These are phyloP conservation scores for Alternaria triticimaculans DNA, from an alignment of 2,329 filamentous ascomycete genomes.

Conservation along the genomic window DNA sequence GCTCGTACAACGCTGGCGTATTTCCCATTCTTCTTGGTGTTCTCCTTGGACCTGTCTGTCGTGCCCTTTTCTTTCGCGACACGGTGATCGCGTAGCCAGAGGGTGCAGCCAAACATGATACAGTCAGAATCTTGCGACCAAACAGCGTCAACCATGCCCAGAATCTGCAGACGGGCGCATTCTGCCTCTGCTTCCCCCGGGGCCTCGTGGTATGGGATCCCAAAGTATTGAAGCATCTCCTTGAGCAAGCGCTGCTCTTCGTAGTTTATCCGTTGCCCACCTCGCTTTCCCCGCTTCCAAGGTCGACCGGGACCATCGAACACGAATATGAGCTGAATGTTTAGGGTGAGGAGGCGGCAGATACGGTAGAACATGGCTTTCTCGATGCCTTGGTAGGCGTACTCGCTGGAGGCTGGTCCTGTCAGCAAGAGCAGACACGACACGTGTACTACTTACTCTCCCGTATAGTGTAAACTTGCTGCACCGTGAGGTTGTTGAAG, in stretches of 20 bases:
- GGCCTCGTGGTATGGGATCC: constrained; percentile 53
- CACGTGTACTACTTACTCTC: constrained; percentile 29
- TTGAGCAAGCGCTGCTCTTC: constrained; percentile 44
- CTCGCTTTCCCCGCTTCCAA: constrained; percentile 43
- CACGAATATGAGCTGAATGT: constrained; percentile 62
- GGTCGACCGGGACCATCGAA: constrained; percentile 60
- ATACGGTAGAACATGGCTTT: constrained; percentile 52
- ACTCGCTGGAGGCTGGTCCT: constrained; percentile 27
- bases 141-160: constrained; percentile 57
- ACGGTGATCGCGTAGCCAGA: constrained; percentile 49
- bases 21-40: constrained; percentile 41
- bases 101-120: constrained; percentile 57
- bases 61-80: constrained; percentile 30
- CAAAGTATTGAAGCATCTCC: constrained; percentile 48
- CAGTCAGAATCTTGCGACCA: constrained; percentile 57
- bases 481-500: constrained; percentile 51
- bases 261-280: constrained; percentile 42
- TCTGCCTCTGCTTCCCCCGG: constrained; percentile 59
- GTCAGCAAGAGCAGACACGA: not conserved
- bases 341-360: constrained; percentile 55
- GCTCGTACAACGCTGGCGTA: constrained; percentile 43
- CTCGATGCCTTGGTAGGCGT: constrained; percentile 51
- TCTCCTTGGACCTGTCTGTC: constrained; percentile 31
- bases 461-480: constrained; percentile 46
- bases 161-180: constrained; percentile 53